Conservation (phyloP, 257 asterid species). For the Solanum etuberosum region DNA sequence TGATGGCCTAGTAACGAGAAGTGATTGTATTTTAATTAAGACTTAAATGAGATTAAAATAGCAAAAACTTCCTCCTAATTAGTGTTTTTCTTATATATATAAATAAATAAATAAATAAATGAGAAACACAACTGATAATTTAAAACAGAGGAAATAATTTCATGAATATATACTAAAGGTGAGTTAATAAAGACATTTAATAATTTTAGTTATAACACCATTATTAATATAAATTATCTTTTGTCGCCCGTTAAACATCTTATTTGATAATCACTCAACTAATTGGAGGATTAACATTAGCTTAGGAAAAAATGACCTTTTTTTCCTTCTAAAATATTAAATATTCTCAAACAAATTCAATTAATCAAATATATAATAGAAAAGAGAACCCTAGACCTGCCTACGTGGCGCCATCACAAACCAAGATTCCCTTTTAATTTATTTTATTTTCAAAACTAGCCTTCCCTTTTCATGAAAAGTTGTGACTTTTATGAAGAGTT, state of each 20-base stretch:
- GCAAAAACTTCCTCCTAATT: background rate
- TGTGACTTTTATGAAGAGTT: no score
- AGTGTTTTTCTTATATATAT: background rate
- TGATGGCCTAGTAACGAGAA: no score
- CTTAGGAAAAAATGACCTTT: background rate
- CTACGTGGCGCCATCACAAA: no score
- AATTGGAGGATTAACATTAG: background rate
- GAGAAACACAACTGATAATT: background rate
- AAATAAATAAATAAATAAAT: no score
- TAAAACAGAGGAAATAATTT: background rate
- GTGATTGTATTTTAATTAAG: background rate
- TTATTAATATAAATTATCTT: no score
- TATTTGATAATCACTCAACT: background rate
- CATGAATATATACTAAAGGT: background rate
- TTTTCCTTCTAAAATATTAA: background rate
- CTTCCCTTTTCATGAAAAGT: no score
- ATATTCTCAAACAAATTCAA: background rate
- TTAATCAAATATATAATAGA: no score
- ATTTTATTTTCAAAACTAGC: no score
- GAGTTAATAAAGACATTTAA: background rate
- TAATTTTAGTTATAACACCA: background rate
- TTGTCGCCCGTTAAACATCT: no score
- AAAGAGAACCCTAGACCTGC: no score
- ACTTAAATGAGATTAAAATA: background rate
- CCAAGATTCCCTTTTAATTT: no score